Conservation (phyloP, 2,329 filamentous ascomycete species). For the Ophiocordyceps camponoti-leonardi region DNA sequence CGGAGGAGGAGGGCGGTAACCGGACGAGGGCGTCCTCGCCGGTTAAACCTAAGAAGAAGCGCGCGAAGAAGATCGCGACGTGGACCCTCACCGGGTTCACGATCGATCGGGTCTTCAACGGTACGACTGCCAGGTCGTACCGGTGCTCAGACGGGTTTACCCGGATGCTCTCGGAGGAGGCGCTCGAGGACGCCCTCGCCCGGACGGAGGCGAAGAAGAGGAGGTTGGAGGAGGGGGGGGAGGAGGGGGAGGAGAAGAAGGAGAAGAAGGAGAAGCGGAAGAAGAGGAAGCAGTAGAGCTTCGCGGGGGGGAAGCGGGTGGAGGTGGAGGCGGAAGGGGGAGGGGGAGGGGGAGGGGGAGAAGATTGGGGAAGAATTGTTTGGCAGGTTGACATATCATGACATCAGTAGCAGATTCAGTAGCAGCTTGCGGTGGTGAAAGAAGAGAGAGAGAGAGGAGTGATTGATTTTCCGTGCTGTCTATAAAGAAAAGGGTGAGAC, state of each 20-base stretch:
- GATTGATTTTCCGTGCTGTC: no score
- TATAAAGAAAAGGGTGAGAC: no score
- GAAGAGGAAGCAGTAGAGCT: not conserved
- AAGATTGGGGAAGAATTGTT: not conserved
- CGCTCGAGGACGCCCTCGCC: not conserved
- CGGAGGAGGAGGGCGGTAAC: no score
- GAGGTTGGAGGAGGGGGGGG: not conserved
- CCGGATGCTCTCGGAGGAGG: not conserved
- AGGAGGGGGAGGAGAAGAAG: not conserved
- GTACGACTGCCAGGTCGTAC: not conserved
- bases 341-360: not conserved
- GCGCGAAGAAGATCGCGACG: not conserved
- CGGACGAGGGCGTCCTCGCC: not conserved
- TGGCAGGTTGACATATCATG: no score
- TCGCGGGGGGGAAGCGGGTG: no score
- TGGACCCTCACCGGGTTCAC: slow-evolving; percentile 1
- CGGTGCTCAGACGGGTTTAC: slow-evolving; percentile 1
- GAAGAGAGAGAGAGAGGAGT: no score
- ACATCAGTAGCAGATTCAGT: no score
- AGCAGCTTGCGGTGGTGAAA: no score
- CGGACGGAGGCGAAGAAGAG: not conserved
- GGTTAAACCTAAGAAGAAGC: no score
- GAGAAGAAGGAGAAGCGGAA: not conserved
- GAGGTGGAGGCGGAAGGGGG: no score
- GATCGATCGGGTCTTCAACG: not conserved